Conservation (phyloP, 345 rosid genomes). For the Populus simonii region DNA sequence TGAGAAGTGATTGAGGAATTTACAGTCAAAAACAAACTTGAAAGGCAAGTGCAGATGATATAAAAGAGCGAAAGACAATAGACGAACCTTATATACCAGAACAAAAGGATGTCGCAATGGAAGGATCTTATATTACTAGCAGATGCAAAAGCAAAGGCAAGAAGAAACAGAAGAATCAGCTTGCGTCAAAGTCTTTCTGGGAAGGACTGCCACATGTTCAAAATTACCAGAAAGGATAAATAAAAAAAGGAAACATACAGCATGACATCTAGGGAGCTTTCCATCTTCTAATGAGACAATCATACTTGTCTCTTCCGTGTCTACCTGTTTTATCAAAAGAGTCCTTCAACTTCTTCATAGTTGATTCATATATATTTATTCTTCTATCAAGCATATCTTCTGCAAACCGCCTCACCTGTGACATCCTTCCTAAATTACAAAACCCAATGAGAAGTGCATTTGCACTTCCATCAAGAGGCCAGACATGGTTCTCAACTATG, state of each 20-base stretch:
- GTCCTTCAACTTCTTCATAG: slow-evolving; percentile 48
- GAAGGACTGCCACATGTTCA: not conserved
- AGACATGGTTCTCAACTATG: slow-evolving; percentile 40
- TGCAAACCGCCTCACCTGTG: slow-evolving; percentile 38
- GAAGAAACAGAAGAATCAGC: not conserved
- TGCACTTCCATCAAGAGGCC: slow-evolving; percentile 41
- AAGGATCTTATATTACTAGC: not conserved
- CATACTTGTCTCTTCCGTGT: slow-evolving; percentile 44
- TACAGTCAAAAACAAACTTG: not conserved
- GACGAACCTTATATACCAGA: not conserved
- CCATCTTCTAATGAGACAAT: slow-evolving; percentile 45
- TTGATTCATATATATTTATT: slow-evolving; percentile 36
- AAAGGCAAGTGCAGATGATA: too few species aligned
- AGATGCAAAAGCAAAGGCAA: not conserved
- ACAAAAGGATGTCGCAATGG: not conserved
- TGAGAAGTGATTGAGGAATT: not conserved
- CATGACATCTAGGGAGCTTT: slow-evolving; percentile 23
- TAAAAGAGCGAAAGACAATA: too few species aligned
- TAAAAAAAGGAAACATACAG: slow-evolving; percentile 2
- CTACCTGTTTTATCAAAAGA: slow-evolving; percentile 34
- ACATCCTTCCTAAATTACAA: slow-evolving; percentile 42
- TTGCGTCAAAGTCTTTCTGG: not conserved
- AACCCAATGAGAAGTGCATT: slow-evolving; percentile 52
- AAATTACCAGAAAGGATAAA: not conserved
- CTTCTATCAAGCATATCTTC: slow-evolving; percentile 48